Conservation (phyloP, 805 yeast species). For the Zygoascus bituminiphila region DNA sequence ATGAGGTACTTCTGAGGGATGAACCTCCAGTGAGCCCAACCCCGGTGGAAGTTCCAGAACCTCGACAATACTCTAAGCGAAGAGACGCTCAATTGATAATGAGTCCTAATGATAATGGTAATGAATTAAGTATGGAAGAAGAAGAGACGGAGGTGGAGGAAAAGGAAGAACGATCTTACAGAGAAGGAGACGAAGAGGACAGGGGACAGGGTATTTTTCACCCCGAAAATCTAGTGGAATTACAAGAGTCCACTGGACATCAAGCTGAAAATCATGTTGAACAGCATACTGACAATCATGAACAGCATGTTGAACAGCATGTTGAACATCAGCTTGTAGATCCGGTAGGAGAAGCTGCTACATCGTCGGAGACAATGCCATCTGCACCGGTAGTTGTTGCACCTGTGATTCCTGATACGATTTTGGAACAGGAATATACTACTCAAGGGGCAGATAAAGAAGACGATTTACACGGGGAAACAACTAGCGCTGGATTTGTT, state of each 20-base stretch:
- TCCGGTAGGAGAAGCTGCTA: background rate
- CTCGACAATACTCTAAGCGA: background rate
- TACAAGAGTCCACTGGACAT: too few relatives aligned
- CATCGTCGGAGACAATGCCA: background rate
- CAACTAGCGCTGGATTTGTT: too few relatives aligned
- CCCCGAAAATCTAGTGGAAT: too few relatives aligned
- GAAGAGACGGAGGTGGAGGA: conserved; percentile 3
- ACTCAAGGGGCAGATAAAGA: too few relatives aligned
- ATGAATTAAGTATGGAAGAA: background rate
- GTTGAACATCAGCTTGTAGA: background rate
- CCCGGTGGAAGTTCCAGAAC: background rate
- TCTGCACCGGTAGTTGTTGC: background rate
- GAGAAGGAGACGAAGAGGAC: too few relatives aligned
- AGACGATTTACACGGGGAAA: too few relatives aligned
- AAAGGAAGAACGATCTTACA: background rate
- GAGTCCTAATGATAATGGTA: background rate
- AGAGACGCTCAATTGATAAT: background rate
- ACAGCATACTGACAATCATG: too few relatives aligned
- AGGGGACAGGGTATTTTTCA: too few relatives aligned
- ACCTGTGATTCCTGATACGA: background rate
- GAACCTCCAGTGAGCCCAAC: background rate
- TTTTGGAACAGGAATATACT: background rate
- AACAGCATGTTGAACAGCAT: background rate
- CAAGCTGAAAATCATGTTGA: too few relatives aligned
- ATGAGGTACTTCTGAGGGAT: conserved; percentile 24